phyloP scores from a whole-genome alignment of 1,284 basidiomycete species.

The Heliocybe sulcata region DNA sequence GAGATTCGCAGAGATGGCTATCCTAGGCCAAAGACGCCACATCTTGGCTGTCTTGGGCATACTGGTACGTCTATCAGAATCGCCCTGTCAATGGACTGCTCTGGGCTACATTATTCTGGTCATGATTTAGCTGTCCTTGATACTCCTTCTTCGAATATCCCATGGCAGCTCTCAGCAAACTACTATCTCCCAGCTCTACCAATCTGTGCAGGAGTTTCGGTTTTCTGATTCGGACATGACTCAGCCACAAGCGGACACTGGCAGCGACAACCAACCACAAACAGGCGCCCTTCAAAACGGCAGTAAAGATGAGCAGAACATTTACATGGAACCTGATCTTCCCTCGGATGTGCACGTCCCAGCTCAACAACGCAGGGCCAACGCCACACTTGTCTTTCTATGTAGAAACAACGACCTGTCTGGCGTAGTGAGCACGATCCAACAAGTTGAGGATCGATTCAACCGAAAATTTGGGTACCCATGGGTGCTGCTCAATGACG shows the following conservation, averaged over 20 bases:
- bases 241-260: background rate
- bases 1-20: background rate
- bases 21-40: background rate
- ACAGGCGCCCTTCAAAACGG: background rate
- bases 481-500: slow-evolving; percentile 70
- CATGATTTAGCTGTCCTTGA: background rate
- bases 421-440: slow-evolving; percentile 46
- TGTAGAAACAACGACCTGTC: slow-evolving; percentile 43
- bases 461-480: slow-evolving; percentile 63
- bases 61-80: background rate
- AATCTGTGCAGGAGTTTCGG: background rate
- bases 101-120: background rate
- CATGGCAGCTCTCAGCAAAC: background rate
- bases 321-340: too few relatives aligned
- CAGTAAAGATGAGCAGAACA: too few relatives aligned
- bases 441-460: slow-evolving; percentile 51
- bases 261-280: background rate
- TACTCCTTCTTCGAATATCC: background rate
- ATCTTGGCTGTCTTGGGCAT: background rate
- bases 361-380: slow-evolving; percentile 17
- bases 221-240: background rate
- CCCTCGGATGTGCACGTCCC: background rate
- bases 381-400: slow-evolving; percentile 41
- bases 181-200: background rate
- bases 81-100: background rate